phyloP scores from a whole-genome alignment of 331 rosid genomes.

The Rosa hybrid region DNA sequence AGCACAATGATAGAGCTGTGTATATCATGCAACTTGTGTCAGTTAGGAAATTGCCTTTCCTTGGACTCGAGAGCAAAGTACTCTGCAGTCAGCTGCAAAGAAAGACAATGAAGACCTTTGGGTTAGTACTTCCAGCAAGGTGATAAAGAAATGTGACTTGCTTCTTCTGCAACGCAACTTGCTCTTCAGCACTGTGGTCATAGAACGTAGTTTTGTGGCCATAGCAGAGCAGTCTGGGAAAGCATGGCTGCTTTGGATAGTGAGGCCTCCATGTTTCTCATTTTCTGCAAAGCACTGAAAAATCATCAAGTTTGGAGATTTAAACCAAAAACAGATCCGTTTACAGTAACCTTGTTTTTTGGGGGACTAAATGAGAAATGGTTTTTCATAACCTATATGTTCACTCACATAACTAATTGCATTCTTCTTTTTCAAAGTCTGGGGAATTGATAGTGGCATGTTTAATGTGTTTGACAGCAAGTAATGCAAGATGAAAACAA shows the following conservation, averaged over 20 bases:
- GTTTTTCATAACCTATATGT: constrained; percentile 8
- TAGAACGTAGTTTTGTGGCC: constrained; percentile 82
- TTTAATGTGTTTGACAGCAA: not conserved
- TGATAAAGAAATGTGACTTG: constrained; percentile 62
- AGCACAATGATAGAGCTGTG: constrained; percentile 74
- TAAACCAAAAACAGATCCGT: not conserved
- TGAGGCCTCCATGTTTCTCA: constrained; percentile 81
- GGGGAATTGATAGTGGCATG: not conserved
- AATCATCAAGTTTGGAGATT: constrained; percentile 45
- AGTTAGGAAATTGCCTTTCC: constrained; percentile 61
- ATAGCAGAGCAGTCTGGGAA: constrained; percentile 80
- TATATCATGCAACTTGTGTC: constrained; percentile 63
- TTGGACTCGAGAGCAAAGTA: constrained; percentile 67
- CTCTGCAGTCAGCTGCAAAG: constrained; percentile 81
- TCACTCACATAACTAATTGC: not conserved
- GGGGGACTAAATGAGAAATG: not conserved
- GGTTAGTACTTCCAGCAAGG: constrained; percentile 85
- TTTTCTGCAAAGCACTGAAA: constrained; percentile 92
- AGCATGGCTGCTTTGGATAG: constrained; percentile 68
- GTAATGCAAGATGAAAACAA: constrained; percentile 14
- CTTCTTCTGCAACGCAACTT: constrained; percentile 53
- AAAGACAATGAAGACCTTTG: constrained; percentile 96
- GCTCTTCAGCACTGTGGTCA: constrained; percentile 78
- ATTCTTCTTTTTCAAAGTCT: constrained; percentile 19
- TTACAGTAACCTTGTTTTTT: not conserved